These are phyloP conservation scores for Quercus lobata DNA, from an alignment of 331 rosid genomes.

Conservation along the genomic window DNA sequence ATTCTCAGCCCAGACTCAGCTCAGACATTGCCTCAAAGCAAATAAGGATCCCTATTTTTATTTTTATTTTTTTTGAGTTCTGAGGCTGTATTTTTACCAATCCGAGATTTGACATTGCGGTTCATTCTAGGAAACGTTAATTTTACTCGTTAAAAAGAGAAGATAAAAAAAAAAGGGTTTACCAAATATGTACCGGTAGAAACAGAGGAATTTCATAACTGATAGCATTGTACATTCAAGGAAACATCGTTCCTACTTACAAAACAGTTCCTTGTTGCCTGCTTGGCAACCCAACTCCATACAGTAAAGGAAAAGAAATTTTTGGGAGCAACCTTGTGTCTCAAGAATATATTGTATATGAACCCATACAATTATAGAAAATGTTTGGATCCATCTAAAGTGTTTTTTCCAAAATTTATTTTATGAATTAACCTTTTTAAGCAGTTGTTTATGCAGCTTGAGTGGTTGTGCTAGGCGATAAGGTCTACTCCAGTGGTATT, in stretches of 20 bases:
- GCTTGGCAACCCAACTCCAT: not conserved
- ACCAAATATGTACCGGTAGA: not conserved
- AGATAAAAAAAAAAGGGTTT: not conserved
- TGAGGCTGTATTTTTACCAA: too few species aligned
- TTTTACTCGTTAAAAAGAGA: not conserved
- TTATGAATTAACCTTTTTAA: not conserved
- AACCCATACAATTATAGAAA: not conserved
- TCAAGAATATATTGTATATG: not conserved
- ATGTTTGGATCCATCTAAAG: not conserved
- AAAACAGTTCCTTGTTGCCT: not conserved
- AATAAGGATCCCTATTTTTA: too few species aligned
- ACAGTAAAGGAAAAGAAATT: not conserved
- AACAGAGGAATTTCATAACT: not conserved
- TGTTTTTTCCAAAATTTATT: not conserved
- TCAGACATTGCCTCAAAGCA: too few species aligned
- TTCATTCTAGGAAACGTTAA: too few species aligned
- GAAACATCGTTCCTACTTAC: not conserved
- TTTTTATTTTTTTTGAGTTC: too few species aligned
- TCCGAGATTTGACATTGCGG: too few species aligned
- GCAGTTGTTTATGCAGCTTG: not conserved
- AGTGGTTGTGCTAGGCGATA: not conserved
- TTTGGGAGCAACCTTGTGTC: not conserved
- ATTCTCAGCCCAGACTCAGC: too few species aligned
- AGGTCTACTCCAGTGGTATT: not conserved
- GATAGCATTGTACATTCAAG: not conserved